Base-by-base conservation (phyloP, 495 filamentous ascomycete genomes). In the Xylaria castorea region DNA sequence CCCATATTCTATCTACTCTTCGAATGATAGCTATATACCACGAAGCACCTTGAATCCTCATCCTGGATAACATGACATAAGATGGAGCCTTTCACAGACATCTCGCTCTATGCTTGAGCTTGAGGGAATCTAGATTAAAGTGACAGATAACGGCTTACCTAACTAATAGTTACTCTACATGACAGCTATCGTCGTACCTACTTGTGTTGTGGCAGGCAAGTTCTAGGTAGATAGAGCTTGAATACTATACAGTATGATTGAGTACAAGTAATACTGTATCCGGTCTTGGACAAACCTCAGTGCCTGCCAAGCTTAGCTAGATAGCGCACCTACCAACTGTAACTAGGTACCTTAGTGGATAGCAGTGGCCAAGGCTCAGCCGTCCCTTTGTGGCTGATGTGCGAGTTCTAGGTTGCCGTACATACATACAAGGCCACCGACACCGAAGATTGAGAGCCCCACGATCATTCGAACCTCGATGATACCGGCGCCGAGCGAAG, bases 361-460 rank as follows among this genome's bases (percentile, higher is more conserved):
- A 60, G 57, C 27, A 32, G 22, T 27, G 36, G n/a, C 48, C 48
- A 22, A 51, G 48, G 48, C 48, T 51, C n/a, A 22, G 7, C 16
- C 63, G 27, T 34, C 63, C 25, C 42, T 27, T 25, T 62, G 67
- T 62, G 67, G 67, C 67, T 62, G 46, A 60, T 27, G 67, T 46
- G 40, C 42, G 57, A 61, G 67, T 27, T 46, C 50, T 38, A 65
- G 38, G 34, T 67, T 50, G 48, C 32, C n/a, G 12, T 60, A 40
- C n/a, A n/a, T n/a, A n/a, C 18, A n/a, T n/a, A 46, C 66, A 60
- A 69, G 51, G 51, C 51, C 65, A 51, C 68, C 60, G 44, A 64
- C 36, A 71, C 69, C 48, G 61, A 46, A 71, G 58, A 63, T 65
- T 57, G 48, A 46, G 48, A 18, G 68, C 58, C 68, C 68, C 68